Conservation (phyloP, 2,329 filamentous ascomycete genomes). For the Herpotrichia juniperi region DNA sequence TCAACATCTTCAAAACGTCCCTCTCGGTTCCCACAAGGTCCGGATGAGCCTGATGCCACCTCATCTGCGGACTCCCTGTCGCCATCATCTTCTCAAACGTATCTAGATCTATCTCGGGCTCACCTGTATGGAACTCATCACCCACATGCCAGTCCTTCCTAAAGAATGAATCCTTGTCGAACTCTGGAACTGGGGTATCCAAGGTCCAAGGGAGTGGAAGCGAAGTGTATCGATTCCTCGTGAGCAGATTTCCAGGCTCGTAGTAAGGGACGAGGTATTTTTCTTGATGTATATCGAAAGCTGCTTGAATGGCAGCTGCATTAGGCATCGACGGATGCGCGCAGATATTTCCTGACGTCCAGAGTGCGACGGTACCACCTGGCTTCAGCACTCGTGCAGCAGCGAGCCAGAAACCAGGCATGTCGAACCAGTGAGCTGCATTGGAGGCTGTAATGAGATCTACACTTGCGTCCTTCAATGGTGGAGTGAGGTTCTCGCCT, state of each 20-base stretch:
- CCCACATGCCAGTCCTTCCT: constrained; percentile 52
- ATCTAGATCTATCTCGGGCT: constrained; percentile 28
- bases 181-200: constrained; percentile 35
- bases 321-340: constrained; percentile 48
- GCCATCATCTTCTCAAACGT: constrained; percentile 44
- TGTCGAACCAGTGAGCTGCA: constrained; percentile 65
- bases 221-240: constrained; percentile 48
- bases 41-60: constrained; percentile 56
- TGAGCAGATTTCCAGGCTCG: constrained; percentile 52
- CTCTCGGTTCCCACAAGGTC: constrained; percentile 49
- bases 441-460: constrained; percentile 60
- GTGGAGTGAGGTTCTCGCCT: constrained; percentile 31
- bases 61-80: constrained; percentile 49
- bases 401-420: constrained; percentile 56
- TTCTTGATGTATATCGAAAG: constrained; percentile 48
- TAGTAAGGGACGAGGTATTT: constrained; percentile 47
- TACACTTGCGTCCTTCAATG: constrained; percentile 45
- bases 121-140: constrained; percentile 33
- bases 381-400: constrained; percentile 57
- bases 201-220: constrained; percentile 59
- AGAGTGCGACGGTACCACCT: constrained; percentile 62
- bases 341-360: constrained; percentile 45
- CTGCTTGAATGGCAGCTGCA: constrained; percentile 48
- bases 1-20: constrained; percentile 45
- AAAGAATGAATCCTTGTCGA: constrained; percentile 49